Percentiles rank a stretch among this genome's conserved stretches.
Conservation (phyloP, 2,329 filamentous ascomycete genomes). For the Colletotrichum tamarilloi region DNA sequence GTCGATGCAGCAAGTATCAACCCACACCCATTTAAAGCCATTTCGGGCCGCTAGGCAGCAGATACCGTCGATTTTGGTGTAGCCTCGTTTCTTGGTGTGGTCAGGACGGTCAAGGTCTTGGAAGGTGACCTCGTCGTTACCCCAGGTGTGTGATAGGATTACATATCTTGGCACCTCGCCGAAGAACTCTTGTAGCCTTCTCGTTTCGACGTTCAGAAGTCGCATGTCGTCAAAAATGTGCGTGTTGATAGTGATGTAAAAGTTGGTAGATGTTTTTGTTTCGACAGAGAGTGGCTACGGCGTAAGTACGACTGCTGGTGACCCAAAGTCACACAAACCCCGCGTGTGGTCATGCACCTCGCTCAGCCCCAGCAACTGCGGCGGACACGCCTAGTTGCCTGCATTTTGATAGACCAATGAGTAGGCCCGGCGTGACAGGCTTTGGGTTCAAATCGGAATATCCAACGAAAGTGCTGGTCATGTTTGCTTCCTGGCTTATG, state of each 20-base stretch:
- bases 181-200: conserved; percentile 39
- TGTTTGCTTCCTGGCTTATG: neutral
- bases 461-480: neutral
- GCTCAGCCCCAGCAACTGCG: neutral
- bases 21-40: conserved; percentile 26
- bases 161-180: conserved; percentile 41
- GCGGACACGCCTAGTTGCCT: neutral
- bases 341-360: neutral
- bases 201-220: conserved; percentile 19
- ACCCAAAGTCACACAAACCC: too few species aligned
- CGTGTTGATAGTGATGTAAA: too few species aligned
- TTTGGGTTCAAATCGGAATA: neutral
- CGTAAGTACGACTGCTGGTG: too few species aligned
- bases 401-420: neutral
- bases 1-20: conserved; percentile 37
- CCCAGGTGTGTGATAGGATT: conserved; percentile 51
- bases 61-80: conserved; percentile 39
- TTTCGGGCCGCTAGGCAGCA: conserved; percentile 32
- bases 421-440: neutral
- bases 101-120: conserved; percentile 37
- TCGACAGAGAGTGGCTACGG: too few species aligned
- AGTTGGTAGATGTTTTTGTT: too few species aligned
- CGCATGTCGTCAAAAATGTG: too few species aligned
- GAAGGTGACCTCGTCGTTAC: conserved; percentile 43
- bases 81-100: conserved; percentile 33